Evolutionary conservation across 495 filamentous ascomycete species (phyloP).

Genomic region (Podospora sp.): DNA sequence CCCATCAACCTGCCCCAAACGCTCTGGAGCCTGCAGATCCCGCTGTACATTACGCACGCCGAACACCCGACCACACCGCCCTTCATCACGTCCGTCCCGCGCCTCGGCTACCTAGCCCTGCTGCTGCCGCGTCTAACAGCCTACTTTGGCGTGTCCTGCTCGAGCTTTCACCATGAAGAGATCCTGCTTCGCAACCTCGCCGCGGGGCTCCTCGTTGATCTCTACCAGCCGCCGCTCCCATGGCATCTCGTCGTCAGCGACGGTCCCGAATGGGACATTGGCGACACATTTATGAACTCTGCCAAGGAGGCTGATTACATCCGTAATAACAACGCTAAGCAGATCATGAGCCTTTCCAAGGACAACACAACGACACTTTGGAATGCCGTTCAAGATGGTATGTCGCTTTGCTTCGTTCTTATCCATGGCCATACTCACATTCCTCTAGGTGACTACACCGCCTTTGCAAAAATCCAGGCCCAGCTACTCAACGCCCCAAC

Average conservation of each 20-base stretch:
- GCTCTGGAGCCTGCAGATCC: slow-evolving; percentile 54
- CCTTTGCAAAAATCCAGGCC: slow-evolving; percentile 73
- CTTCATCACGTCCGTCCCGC: slow-evolving; percentile 61
- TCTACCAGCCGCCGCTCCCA: slow-evolving; percentile 67
- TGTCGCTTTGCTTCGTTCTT: slow-evolving; percentile 24
- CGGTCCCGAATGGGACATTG: slow-evolving; percentile 68
- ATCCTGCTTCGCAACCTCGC: slow-evolving; percentile 70
- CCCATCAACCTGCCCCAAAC: slow-evolving; percentile 35
- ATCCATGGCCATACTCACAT: not conserved
- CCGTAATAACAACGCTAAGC: slow-evolving; percentile 86
- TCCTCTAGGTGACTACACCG: slow-evolving; percentile 65
- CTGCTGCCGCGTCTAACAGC: slow-evolving; percentile 75
- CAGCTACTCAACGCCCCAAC: slow-evolving; percentile 77
- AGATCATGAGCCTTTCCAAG: slow-evolving; percentile 89
- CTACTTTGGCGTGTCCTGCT: slow-evolving; percentile 70
- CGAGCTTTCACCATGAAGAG: slow-evolving; percentile 88
- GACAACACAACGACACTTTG: slow-evolving; percentile 86
- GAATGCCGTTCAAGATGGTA: slow-evolving; percentile 80
- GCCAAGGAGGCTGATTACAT: slow-evolving; percentile 96
- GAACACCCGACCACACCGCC: slow-evolving; percentile 36
- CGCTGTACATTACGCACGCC: slow-evolving; percentile 55
- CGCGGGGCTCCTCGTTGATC: slow-evolving; percentile 83
- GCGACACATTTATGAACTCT: slow-evolving; percentile 89
- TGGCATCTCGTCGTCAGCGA: slow-evolving; percentile 72
- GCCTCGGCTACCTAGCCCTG: slow-evolving; percentile 72